A percentile compares a stretch with the other conserved stretches of the same genome.
Evolutionary conservation across 164 flowering plant genomes (phyloP).

Genomic region (Liriodendron chinense): DNA sequence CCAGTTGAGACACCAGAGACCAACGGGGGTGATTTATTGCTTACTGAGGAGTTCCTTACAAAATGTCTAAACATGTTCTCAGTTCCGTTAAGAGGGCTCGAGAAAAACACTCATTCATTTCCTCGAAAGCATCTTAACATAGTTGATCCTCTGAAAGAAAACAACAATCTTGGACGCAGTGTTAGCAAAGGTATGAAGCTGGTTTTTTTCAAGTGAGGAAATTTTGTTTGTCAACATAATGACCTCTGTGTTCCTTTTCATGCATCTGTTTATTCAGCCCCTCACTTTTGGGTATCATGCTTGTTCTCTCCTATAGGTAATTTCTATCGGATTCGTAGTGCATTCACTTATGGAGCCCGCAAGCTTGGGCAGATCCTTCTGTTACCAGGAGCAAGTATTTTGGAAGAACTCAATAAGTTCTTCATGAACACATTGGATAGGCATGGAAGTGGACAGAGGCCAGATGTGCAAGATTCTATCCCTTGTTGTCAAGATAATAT

Average conservation of each 20-base stretch:
- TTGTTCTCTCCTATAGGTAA: slow-evolving; percentile 41
- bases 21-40: slow-evolving; percentile 51
- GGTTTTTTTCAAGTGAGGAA: slow-evolving; percentile 3
- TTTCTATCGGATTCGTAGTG: slow-evolving; percentile 70
- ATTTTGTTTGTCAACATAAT: not conserved
- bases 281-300: not conserved
- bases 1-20: slow-evolving; percentile 72
- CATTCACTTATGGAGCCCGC: slow-evolving; percentile 67
- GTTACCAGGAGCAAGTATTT: slow-evolving; percentile 34
- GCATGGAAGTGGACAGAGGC: slow-evolving; percentile 32
- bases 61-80: slow-evolving; percentile 53
- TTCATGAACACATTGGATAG: slow-evolving; percentile 51
- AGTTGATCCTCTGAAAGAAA: slow-evolving; percentile 77
- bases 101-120: slow-evolving; percentile 44
- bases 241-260: not conserved
- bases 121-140: slow-evolving; percentile 73
- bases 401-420: slow-evolving; percentile 44
- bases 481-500: slow-evolving; percentile 5
- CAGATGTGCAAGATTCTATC: slow-evolving; percentile 22
- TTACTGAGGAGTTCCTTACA: slow-evolving; percentile 59
- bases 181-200: slow-evolving; percentile 61
- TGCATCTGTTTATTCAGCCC: not conserved
- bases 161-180: slow-evolving; percentile 91
- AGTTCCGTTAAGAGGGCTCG: slow-evolving; percentile 51
- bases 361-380: slow-evolving; percentile 61